Percentiles rank a stretch among this genome's conserved stretches.
Conservation (phyloP, 2,329 filamentous ascomycete genomes). For the Exophiala oligosperma region DNA sequence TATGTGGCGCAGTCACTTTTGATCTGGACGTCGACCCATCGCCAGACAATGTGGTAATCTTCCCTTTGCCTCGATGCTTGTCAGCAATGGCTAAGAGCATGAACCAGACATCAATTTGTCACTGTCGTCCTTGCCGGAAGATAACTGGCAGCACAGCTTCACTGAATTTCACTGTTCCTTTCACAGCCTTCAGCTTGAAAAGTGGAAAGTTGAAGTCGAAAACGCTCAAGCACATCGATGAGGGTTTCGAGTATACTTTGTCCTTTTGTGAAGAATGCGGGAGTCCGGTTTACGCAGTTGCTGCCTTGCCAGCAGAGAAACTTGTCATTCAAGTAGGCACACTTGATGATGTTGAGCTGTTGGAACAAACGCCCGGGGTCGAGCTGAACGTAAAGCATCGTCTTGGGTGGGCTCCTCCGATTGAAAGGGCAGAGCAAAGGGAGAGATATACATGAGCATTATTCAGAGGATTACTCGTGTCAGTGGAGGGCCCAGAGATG, state of each 20-base stretch:
- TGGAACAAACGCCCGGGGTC: neutral
- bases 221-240: constrained; percentile 9
- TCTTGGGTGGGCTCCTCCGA: neutral
- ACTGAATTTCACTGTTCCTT: constrained; percentile 5
- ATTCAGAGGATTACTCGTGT: no score
- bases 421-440: constrained; percentile 3
- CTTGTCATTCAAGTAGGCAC: constrained; percentile 9
- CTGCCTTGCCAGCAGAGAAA: neutral
- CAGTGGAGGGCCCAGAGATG: no score
- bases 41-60: neutral
- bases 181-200: neutral
- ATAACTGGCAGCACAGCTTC: constrained; percentile 6
- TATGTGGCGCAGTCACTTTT: neutral
- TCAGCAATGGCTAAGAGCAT: neutral
- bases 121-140: constrained; percentile 14
- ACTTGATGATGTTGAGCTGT: constrained; percentile 3
- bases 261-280: constrained; percentile 11
- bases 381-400: constrained; percentile 15
- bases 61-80: neutral
- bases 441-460: constrained; percentile 6
- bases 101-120: constrained; percentile 6
- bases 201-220: constrained; percentile 2
- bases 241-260: constrained; percentile 9
- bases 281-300: constrained; percentile 10
- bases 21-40: neutral